phyloP scores from a whole-genome alignment of 441 rosid species.

The Erodium moschatum region DNA sequence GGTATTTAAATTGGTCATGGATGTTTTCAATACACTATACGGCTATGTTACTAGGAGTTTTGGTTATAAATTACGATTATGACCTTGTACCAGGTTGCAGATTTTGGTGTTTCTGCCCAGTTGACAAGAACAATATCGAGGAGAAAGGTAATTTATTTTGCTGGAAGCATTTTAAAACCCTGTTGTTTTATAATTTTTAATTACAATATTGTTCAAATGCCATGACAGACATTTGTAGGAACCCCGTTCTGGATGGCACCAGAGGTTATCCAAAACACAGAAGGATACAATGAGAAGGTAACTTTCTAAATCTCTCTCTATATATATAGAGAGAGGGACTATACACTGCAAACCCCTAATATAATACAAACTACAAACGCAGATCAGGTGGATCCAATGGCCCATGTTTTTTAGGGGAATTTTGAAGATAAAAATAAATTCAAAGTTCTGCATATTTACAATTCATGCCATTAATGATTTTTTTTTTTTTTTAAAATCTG shows the following conservation, averaged over 20 bases:
- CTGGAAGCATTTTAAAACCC: conserved; percentile 1
- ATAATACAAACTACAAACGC: too few species aligned
- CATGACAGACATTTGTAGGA: conserved; percentile 88
- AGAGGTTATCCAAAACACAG: conserved; percentile 96
- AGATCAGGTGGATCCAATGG: too few species aligned
- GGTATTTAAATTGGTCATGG: conserved; percentile 35
- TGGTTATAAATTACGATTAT: conserved; percentile 20
- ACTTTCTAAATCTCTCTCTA: conserved; percentile 4
- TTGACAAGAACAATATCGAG: conserved; percentile 88
- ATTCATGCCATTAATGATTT: too few species aligned
- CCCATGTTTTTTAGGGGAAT: too few species aligned
- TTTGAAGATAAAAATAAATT: too few species aligned
- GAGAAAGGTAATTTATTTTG: conserved; percentile 67
- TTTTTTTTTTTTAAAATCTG: too few species aligned
- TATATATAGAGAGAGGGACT: not conserved
- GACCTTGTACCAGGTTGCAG: conserved; percentile 73
- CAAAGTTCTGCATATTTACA: too few species aligned
- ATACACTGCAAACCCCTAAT: too few species aligned
- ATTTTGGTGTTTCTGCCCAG: conserved; percentile 98
- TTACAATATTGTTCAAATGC: conserved; percentile 1
- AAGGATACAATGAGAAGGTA: conserved; percentile 98
- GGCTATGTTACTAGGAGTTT: conserved; percentile 9
- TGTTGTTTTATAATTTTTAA: not conserved
- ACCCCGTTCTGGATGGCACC: conserved; percentile 99
- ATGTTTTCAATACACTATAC: conserved; percentile 13